Base-by-base conservation (phyloP, 2,329 filamentous ascomycete genomes). In the Fonsecaea monophora region DNA sequence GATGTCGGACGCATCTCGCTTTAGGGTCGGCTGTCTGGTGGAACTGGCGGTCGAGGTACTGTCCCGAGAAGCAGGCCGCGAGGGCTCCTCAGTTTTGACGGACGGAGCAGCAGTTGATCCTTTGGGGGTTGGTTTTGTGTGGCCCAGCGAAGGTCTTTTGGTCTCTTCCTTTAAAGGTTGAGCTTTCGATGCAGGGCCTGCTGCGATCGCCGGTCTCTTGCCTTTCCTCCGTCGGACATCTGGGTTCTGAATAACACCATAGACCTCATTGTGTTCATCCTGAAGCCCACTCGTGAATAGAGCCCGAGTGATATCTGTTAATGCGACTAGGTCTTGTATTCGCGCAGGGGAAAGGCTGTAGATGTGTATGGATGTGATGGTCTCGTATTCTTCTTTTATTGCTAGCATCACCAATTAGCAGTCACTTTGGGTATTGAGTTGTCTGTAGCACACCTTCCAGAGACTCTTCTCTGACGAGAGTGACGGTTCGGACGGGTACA, bases 261-360 rank as follows among this genome's bases (percentile, higher is more conserved):
- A 94, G 38, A 83, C 82, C 70, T 85, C 86, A 73, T 84, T 86
- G 42, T 81, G 79, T 60, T 90, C 86, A 12, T 83, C 79, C 9
- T 80, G 78, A 60, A 85, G 82, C 4, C 60, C 61, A 2, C 88
- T 81, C 7, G 83, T 82, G 18, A 84, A 79, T 9, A 91, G 82
- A 67, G 91, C 86, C 32, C 87, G 85, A 50, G 87, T 87, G 45
- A 89, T 86, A 62, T 95, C 89, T 3, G 89, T 87, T 45, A 97
- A 82, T 0, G 89, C 77, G 72, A 92, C 87, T 18, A 95, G 79
- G 74, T 94, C 89, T 77, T 89, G 90, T 15, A 93, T 82, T 0
- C 88, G 85, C 42, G 87, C 85, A 1, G 91, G 85, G 50, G 91
- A 89, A 18, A 98, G 76, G 74, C 93, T 97, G 81, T 98, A 98